Conservation (phyloP, 2,329 filamentous ascomycete species). For the Phyllosticta citriasiana region DNA sequence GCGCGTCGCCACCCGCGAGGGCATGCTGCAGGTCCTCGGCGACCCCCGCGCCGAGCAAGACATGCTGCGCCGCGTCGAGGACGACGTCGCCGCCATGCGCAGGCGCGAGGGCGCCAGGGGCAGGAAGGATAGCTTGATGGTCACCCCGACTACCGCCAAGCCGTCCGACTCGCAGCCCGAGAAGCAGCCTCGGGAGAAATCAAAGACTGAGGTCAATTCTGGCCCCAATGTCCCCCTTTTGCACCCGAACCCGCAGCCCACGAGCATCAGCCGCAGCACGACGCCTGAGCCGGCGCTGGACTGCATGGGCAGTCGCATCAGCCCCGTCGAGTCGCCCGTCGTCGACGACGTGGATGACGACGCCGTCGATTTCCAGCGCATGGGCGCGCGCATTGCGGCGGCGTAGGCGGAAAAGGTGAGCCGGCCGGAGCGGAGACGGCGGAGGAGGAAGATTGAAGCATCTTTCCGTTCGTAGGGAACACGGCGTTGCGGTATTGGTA, state of each 20-base stretch:
- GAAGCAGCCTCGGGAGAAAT: neutral
- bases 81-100: conserved; percentile 21
- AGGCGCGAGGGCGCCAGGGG: conserved; percentile 20
- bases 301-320: conserved; percentile 22
- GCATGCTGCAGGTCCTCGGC: conserved; percentile 33
- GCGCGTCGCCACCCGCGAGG: conserved; percentile 34
- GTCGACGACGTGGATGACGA: conserved; percentile 16
- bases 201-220: neutral
- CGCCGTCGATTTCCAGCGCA: conserved; percentile 17
- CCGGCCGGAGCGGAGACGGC: neutral
- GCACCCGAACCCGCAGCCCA: conserved; percentile 11
- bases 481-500: neutral
- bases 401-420: neutral
- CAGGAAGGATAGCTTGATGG: conserved; percentile 11
- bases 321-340: conserved; percentile 5
- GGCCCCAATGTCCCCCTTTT: conserved; percentile 2
- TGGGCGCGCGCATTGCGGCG: conserved; percentile 23
- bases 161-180: neutral
- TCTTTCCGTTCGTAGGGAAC: neutral
- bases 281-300: conserved; percentile 28
- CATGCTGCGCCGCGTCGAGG: neutral
- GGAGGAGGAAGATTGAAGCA: neutral
- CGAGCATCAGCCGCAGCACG: conserved; percentile 14
- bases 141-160: conserved; percentile 17
- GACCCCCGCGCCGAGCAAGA: neutral